A percentile compares a stretch with the other conserved stretches of the same genome.
Evolutionary conservation across 176 grass and related monocot genomes (phyloP).

Genomic region (Triticum aestivum): DNA sequence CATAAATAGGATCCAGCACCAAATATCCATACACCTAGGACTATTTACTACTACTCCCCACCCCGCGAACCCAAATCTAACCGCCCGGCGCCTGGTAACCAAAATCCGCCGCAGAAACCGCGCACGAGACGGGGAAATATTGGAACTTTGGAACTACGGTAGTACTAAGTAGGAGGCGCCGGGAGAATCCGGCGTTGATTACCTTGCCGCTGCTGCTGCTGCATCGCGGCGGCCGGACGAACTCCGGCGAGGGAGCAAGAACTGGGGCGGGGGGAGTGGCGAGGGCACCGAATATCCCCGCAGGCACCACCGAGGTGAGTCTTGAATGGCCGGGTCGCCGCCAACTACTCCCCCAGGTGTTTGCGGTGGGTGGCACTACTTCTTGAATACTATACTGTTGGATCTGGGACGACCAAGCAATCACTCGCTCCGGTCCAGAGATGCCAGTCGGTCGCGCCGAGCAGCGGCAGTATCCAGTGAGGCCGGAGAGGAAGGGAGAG

Average conservation of each 20-base stretch:
- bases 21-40: background rate
- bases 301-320: background rate
- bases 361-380: background rate
- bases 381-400: background rate
- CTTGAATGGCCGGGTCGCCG: slow-evolving; percentile 18
- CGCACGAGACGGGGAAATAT: background rate
- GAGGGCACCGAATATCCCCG: background rate
- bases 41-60: background rate
- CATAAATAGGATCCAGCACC: background rate
- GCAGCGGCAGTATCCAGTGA: background rate
- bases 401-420: background rate
- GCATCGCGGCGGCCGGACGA: slow-evolving; percentile 28
- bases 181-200: background rate
- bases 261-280: background rate
- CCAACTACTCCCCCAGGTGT: background rate
- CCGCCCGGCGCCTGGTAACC: background rate
- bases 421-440: background rate
- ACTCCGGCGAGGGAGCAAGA: slow-evolving; percentile 7
- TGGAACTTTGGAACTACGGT: background rate
- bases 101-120: background rate
- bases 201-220: slow-evolving; percentile 57
- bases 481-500: background rate
- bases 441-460: background rate
- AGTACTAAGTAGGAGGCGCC: background rate
- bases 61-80: background rate